Conservation (phyloP, 164 flowering plant species). For the Paratinospora sagittata region DNA sequence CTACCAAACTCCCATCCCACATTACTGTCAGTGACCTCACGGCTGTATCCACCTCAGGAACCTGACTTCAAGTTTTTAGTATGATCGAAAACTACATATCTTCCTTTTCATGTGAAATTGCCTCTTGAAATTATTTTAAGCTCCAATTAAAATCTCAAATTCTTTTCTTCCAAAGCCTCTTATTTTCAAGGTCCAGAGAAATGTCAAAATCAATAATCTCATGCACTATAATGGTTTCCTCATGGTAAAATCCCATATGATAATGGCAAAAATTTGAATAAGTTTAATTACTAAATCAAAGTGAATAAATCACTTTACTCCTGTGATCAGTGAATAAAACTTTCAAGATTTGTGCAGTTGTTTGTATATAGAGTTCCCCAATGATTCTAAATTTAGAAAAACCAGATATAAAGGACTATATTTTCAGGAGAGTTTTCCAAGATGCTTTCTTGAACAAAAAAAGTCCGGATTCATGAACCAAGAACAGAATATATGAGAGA, state of each 20-base stretch:
- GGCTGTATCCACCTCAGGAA: slow-evolving; percentile 97
- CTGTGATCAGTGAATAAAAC: no score
- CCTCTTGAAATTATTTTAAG: neutral
- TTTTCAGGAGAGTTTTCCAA: neutral
- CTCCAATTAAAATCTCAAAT: neutral
- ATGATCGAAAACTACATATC: neutral
- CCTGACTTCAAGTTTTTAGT: slow-evolving; percentile 34
- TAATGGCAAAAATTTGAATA: neutral
- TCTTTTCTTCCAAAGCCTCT: neutral
- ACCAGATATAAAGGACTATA: neutral
- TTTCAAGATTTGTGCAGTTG: no score
- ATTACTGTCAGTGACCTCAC: slow-evolving; percentile 91
- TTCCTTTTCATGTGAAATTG: neutral
- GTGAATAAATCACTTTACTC: no score
- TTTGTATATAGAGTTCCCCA: no score
- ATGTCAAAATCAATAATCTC: neutral
- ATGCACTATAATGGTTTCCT: neutral
- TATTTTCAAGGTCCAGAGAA: neutral
- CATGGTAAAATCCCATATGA: neutral
- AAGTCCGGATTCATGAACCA: neutral
- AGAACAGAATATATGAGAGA: neutral
- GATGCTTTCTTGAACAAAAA: neutral
- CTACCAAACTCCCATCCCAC: slow-evolving; percentile 99
- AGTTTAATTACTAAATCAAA: no score
- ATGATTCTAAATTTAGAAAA: no score